Evolutionary conservation across 352 stramenopile genomes (phyloP).

Genomic region (Pythium aquatile): DNA sequence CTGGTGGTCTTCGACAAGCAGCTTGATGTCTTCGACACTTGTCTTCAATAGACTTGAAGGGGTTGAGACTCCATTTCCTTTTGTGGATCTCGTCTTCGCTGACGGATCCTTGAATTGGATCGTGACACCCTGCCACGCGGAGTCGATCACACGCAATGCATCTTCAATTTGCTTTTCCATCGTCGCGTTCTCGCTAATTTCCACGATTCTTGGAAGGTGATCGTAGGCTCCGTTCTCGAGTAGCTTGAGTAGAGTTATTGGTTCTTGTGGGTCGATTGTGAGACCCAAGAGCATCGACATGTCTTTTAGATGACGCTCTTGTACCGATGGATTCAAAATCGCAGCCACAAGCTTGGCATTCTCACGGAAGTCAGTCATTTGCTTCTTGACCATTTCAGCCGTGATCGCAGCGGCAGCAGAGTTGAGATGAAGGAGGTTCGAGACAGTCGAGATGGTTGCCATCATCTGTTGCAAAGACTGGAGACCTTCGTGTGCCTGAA

Average conservation of each 20-base stretch:
- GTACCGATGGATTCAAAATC: slow-evolving; percentile 65
- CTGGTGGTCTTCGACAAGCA: slow-evolving; percentile 62
- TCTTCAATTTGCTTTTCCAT: slow-evolving; percentile 65
- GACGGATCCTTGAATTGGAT: slow-evolving; percentile 43
- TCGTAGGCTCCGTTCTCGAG: slow-evolving; percentile 69
- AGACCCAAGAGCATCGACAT: slow-evolving; percentile 50
- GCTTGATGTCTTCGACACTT: slow-evolving; percentile 41
- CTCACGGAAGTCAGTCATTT: slow-evolving; percentile 75
- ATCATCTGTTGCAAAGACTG: slow-evolving; percentile 59
- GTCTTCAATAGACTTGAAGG: slow-evolving; percentile 29
- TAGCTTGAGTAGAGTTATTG: slow-evolving; percentile 67
- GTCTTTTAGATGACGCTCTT: slow-evolving; percentile 62
- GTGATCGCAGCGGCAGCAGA: slow-evolving; percentile 59
- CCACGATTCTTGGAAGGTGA: slow-evolving; percentile 42
- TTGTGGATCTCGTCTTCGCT: background rate
- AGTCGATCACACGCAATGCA: slow-evolving; percentile 40
- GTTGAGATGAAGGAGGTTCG: slow-evolving; percentile 55
- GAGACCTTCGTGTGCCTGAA: slow-evolving; percentile 52
- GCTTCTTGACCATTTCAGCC: slow-evolving; percentile 73
- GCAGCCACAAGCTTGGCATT: slow-evolving; percentile 60
- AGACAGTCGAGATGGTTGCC: slow-evolving; percentile 42
- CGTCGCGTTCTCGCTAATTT: slow-evolving; percentile 66
- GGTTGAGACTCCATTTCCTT: background rate
- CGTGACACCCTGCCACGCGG: slow-evolving; percentile 45
- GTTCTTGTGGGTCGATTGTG: slow-evolving; percentile 42